Base-by-base conservation (phyloP, 108 stramenopile genomes). In the Aurantiochytrium sp. region DNA sequence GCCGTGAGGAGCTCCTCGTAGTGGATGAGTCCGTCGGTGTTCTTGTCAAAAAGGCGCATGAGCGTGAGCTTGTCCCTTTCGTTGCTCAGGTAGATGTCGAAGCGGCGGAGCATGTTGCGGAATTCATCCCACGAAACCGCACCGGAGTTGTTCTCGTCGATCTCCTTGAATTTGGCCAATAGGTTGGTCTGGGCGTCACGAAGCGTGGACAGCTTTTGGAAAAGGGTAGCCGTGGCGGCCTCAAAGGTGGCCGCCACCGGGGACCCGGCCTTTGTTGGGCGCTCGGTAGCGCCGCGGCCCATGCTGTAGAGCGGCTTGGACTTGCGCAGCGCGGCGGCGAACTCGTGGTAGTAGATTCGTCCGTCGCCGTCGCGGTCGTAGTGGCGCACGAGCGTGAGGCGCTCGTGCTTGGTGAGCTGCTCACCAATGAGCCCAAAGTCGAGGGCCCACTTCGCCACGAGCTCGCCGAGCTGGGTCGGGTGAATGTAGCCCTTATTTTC, bases 21-120 rank as follows among this genome's bases (percentile, higher is more conserved):
- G 39, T 68, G 37, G 45, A 93, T 53, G 31, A 39, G 45, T 0
- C 92, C 92, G 48, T 92, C 91, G 30, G 89, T 88, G 86, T 93
- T 91, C 32, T 52, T 53, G 86, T 93, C 92, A 4, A 93, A 89
- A 32, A 55, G 45, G 4, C 54, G 41, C 92, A 93, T 91, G 55
- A 93, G 69, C 17, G 45, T 41, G 52, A 85, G 68, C 31, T 91
- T 92, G 86, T 92, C 91, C 37, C 37, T 87, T 55, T 92, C 90
- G 73, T 81, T 81, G 45, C 24, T 81, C 42, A 81, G 73, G 39
- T 81, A 81, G 24, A 81, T 81, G 30, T 81, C 73, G 45, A 48
- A 81, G 12, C 73, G 73, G 73, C 73, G 73, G n/a, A 81, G 30
- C 73, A 81, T 81, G 39, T 48, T 41, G 24, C 45, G 73, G 45